phyloP scores from a whole-genome alignment of 1,139 yeast species.

The Nakaseomyces uthaithaninus region DNA sequence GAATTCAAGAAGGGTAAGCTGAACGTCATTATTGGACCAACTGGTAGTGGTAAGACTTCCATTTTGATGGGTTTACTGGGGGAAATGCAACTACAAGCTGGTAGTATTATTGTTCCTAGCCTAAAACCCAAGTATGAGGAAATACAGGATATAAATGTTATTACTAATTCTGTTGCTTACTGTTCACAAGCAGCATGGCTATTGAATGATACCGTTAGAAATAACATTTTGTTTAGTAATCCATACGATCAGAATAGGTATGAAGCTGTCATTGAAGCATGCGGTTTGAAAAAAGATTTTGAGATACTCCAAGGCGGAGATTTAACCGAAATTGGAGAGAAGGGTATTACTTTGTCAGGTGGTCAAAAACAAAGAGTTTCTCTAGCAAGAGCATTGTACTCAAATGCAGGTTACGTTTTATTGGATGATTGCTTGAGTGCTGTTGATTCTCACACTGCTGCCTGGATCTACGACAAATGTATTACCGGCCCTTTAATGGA shows the following conservation, averaged over 20 bases:
- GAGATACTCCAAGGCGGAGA: slow-evolving; percentile 62
- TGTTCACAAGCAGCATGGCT: slow-evolving; percentile 91
- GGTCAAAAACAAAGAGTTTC: slow-evolving; percentile 93
- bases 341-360: slow-evolving; percentile 85
- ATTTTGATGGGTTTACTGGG: slow-evolving; percentile 75
- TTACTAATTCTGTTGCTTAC: slow-evolving; percentile 80
- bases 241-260: slow-evolving; percentile 64
- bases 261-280: slow-evolving; percentile 65
- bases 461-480: slow-evolving; percentile 77
- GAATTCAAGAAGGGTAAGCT: slow-evolving; percentile 60
- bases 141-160: slow-evolving; percentile 62
- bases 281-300: slow-evolving; percentile 69
- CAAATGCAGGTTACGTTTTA: slow-evolving; percentile 64
- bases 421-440: slow-evolving; percentile 88
- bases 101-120: slow-evolving; percentile 70
- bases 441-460: slow-evolving; percentile 86
- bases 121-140: slow-evolving; percentile 58
- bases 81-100: slow-evolving; percentile 66
- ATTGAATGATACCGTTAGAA: slow-evolving; percentile 69
- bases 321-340: slow-evolving; percentile 76
- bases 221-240: slow-evolving; percentile 66
- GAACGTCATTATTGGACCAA: slow-evolving; percentile 75
- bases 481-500: slow-evolving; percentile 72
- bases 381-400: slow-evolving; percentile 80
- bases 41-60: slow-evolving; percentile 90